phyloP scores from a whole-genome alignment of 139 green algal genomes.

The Coelastrella sp. region DNA sequence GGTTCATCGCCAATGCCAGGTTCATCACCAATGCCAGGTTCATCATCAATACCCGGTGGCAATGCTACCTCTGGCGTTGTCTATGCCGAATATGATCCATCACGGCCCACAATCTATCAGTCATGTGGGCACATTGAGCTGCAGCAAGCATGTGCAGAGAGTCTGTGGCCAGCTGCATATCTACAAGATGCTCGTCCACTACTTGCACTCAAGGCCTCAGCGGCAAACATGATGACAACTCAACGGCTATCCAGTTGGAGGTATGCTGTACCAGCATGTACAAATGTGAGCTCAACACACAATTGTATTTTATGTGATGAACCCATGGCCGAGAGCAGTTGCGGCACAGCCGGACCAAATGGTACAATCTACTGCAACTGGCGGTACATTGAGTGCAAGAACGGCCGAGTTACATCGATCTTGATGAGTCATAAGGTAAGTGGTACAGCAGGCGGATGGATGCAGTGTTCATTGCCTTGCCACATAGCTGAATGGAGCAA shows the following conservation, averaged over 20 bases:
- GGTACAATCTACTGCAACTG: constrained; percentile 34
- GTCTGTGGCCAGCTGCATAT: no score
- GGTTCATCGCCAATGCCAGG: no score
- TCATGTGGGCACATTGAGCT: no score
- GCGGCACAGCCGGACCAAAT: not conserved
- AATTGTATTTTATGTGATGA: constrained; percentile 32
- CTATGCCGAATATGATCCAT: no score
- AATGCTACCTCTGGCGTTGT: no score
- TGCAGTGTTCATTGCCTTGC: no score
- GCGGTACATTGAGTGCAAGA: constrained; percentile 39
- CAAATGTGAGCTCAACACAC: not conserved
- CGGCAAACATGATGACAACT: not conserved
- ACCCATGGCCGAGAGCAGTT: not conserved
- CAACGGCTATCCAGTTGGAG: not conserved
- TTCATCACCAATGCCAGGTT: no score
- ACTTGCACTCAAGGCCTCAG: constrained; percentile 23
- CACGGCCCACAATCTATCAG: no score
- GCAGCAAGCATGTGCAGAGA: no score
- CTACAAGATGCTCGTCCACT: not conserved
- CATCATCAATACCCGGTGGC: no score
- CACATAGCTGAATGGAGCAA: no score
- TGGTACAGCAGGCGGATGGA: no score
- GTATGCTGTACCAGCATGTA: constrained; percentile 3
- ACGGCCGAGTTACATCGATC: not conserved
- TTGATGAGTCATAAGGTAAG: constrained; percentile 20